Percentiles rank a stretch among this genome's conserved stretches.
phyloP scores from a whole-genome alignment of 805 yeast species.

The Yamadazyma olivae region DNA sequence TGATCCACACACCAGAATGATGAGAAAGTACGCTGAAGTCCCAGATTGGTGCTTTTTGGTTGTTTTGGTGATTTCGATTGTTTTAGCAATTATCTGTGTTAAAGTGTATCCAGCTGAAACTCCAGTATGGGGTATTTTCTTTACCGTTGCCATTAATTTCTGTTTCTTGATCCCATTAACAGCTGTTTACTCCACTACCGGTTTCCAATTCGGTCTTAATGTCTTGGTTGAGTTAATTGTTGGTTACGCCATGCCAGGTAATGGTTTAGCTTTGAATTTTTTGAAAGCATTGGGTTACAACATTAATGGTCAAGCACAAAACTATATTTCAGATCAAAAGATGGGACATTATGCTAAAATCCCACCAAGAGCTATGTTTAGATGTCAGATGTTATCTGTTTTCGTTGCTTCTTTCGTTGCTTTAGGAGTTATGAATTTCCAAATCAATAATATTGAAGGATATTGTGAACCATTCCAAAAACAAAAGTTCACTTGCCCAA shows the following conservation, averaged over 20 bases:
- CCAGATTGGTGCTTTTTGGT: slow-evolving; percentile 68
- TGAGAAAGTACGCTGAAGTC: slow-evolving; percentile 59
- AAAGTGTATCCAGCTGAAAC: slow-evolving; percentile 48
- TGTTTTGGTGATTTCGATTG: slow-evolving; percentile 43
- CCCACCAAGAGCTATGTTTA: slow-evolving; percentile 58
- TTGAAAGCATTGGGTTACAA: slow-evolving; percentile 46
- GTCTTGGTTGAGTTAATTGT: slow-evolving; percentile 61
- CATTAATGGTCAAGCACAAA: slow-evolving; percentile 61
- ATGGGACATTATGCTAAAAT: slow-evolving; percentile 55
- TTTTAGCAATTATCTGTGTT: slow-evolving; percentile 43
- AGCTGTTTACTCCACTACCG: slow-evolving; percentile 58
- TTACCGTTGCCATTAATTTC: slow-evolving; percentile 50
- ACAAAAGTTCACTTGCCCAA: slow-evolving; percentile 35
- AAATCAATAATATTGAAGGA: slow-evolving; percentile 28
- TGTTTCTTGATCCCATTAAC: slow-evolving; percentile 60
- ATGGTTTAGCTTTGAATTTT: slow-evolving; percentile 56
- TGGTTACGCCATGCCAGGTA: slow-evolving; percentile 61
- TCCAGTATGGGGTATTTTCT: slow-evolving; percentile 61
- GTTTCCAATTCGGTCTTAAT: slow-evolving; percentile 54
- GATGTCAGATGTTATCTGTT: slow-evolving; percentile 38
- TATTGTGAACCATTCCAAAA: slow-evolving; percentile 32
- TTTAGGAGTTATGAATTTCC: slow-evolving; percentile 35
- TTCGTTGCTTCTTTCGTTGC: slow-evolving; percentile 29
- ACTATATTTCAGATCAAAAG: slow-evolving; percentile 43
- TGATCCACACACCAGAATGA: slow-evolving; percentile 57